A percentile compares a stretch with the other conserved stretches of the same genome.
Conservation (phyloP, 768 basidiomycete species). For the Dioszegia hungarica region DNA sequence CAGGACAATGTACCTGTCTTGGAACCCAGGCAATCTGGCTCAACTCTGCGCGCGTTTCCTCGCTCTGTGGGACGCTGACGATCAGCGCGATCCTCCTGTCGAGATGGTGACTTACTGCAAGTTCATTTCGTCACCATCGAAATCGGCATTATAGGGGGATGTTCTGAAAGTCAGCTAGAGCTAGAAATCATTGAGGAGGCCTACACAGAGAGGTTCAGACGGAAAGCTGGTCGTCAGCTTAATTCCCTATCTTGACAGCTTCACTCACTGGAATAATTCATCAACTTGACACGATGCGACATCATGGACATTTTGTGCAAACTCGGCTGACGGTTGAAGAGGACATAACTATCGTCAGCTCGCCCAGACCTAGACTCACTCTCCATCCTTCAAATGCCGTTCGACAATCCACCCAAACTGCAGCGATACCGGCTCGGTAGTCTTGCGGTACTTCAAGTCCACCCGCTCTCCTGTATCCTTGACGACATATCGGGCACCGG, state of each 20-base stretch:
- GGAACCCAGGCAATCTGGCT: conserved; percentile 98
- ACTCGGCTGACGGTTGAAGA: conserved; percentile 98
- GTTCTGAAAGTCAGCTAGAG: conserved; percentile 56
- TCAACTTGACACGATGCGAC: conserved; percentile 93
- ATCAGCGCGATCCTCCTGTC: neutral
- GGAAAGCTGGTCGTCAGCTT: conserved; percentile 65
- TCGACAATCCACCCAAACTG: conserved; percentile 99
- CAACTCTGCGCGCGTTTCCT: conserved; percentile 96
- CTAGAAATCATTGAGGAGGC: conserved; percentile 44
- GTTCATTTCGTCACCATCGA: conserved; percentile 99
- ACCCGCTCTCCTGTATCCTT: conserved; percentile 96
- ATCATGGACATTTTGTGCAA: conserved; percentile 99
- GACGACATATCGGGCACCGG: conserved; percentile 93
- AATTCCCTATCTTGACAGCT: neutral
- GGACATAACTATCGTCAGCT: conserved; percentile 61
- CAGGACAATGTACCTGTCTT: conserved; percentile 61
- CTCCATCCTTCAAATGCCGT: conserved; percentile 94
- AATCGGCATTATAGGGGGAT: conserved; percentile 98
- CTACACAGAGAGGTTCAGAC: conserved; percentile 94
- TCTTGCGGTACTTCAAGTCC: conserved; percentile 92
- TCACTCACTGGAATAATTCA: conserved; percentile 92
- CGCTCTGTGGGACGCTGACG: conserved; percentile 88
- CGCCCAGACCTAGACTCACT: conserved; percentile 59
- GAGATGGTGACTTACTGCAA: conserved; percentile 80
- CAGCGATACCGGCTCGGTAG: conserved; percentile 78